phyloP scores from a whole-genome alignment of 768 basidiomycete species.

The Pleurotus giganteus region DNA sequence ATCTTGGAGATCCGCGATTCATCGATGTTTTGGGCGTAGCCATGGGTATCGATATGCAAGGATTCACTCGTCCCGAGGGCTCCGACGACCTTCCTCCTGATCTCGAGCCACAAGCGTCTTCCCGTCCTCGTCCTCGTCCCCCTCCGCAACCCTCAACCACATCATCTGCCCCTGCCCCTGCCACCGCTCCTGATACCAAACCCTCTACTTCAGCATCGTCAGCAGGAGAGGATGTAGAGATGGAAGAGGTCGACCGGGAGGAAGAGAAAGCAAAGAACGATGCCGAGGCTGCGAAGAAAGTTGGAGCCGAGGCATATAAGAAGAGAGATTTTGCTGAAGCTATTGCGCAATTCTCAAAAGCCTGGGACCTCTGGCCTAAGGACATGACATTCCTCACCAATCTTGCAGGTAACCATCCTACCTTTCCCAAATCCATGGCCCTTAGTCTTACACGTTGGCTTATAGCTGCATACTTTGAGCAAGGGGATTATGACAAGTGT shows the following conservation, averaged over 20 bases:
- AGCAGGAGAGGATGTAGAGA: conserved; percentile 59
- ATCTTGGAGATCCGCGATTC: conserved; percentile 85
- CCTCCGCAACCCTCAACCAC: conserved; percentile 42
- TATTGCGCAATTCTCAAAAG: conserved; percentile 70
- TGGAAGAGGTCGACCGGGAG: conserved; percentile 64
- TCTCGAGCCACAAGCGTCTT: no score
- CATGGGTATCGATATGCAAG: conserved; percentile 92
- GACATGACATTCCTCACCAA: conserved; percentile 95
- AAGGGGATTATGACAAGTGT: conserved; percentile 86
- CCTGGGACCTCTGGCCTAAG: conserved; percentile 93
- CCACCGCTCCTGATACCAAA: conserved; percentile 31
- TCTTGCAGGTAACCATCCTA: conserved; percentile 57
- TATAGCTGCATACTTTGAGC: conserved; percentile 88
- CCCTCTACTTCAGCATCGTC: conserved; percentile 17
- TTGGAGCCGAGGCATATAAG: conserved; percentile 83
- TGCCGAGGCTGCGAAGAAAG: conserved; percentile 77
- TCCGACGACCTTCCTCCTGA: conserved; percentile 71
- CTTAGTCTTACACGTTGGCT: not conserved
- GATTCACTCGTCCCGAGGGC: conserved; percentile 76
- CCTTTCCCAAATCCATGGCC: not conserved
- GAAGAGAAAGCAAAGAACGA: conserved; percentile 74
- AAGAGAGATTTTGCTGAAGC: conserved; percentile 80
- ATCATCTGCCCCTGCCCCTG: conserved; percentile 33
- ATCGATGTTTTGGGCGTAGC: conserved; percentile 89
- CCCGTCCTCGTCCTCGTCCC: conserved; percentile 30